Evolutionary conservation across 495 filamentous ascomycete species (phyloP).

Genomic region (Pseudevernia furfuracea): DNA sequence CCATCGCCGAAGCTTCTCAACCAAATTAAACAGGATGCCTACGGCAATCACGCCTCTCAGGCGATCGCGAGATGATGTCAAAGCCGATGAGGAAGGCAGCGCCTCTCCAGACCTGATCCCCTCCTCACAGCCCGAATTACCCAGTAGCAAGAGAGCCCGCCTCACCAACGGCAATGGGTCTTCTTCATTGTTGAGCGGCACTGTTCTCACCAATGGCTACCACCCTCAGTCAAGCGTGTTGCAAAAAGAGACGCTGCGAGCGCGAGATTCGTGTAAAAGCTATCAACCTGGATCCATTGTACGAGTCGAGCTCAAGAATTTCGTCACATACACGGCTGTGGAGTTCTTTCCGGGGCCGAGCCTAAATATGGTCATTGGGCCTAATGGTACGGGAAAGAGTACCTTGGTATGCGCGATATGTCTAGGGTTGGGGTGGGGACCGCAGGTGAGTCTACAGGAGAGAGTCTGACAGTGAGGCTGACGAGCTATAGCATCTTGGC

Average conservation of each 20-base stretch:
- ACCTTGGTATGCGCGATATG: constrained; percentile 97
- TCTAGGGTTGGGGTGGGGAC: constrained; percentile 77
- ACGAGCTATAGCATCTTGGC: constrained; percentile 56
- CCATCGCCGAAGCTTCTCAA: background rate
- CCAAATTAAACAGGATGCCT: constrained; percentile 13
- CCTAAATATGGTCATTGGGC: constrained; percentile 97
- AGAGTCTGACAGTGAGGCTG: constrained; percentile 2
- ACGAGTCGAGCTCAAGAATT: constrained; percentile 77
- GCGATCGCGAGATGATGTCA: constrained; percentile 19
- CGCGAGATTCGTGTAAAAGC: constrained; percentile 12
- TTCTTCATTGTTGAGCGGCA: constrained; percentile 10
- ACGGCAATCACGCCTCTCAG: constrained; percentile 8
- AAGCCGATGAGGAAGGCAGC: constrained; percentile 13
- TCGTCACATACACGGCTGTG: constrained; percentile 88
- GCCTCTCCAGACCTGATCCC: constrained; percentile 10
- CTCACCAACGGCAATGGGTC: constrained; percentile 22
- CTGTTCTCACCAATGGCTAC: constrained; percentile 16
- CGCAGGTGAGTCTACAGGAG: constrained; percentile 41
- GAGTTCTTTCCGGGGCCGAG: constrained; percentile 86
- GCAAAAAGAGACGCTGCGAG: constrained; percentile 19
- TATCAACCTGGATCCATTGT: constrained; percentile 83
- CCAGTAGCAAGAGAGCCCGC: constrained; percentile 22
- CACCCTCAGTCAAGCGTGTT: constrained; percentile 2
- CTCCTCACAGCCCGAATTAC: constrained; percentile 13
- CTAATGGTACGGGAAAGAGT: constrained; percentile 96